Conservation (phyloP, 148 eudicot genomes). For the Vaccinium vitisidaea region DNA sequence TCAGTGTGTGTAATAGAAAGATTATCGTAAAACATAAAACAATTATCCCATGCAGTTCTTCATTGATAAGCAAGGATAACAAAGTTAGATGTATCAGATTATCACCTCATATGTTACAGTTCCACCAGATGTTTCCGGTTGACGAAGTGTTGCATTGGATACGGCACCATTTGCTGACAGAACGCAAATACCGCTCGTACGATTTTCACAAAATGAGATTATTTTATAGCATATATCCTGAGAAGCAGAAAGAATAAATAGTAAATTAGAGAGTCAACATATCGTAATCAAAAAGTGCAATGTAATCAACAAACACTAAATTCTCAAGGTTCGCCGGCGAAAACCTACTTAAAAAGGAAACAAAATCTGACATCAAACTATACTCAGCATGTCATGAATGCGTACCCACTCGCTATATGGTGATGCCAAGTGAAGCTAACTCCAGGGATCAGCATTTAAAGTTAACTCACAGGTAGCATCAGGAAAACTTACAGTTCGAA, state of each 20-base stretch:
- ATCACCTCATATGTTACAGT: constrained; percentile 31
- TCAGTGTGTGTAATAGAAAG: background rate
- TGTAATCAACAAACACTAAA: background rate
- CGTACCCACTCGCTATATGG: background rate
- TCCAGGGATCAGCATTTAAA: background rate
- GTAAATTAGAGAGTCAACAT: background rate
- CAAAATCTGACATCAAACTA: background rate
- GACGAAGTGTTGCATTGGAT: constrained; percentile 30
- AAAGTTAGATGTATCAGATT: background rate
- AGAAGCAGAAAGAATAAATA: background rate
- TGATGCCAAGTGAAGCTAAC: background rate
- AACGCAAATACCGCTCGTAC: constrained; percentile 14
- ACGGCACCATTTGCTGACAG: constrained; percentile 29
- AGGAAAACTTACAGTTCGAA: background rate
- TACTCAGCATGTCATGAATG: background rate
- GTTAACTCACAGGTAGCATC: background rate
- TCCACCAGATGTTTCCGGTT: constrained; percentile 26
- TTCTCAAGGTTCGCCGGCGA: background rate
- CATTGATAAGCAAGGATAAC: background rate
- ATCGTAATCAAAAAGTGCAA: background rate
- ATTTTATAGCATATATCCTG: constrained; percentile 27
- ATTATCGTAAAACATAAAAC: background rate
- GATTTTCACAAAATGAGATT: constrained; percentile 22
- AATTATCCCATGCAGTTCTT: background rate
- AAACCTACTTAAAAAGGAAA: background rate